phyloP scores from a whole-genome alignment of 163 green algal genomes.

The Coccomyxa subellipsoidea region DNA sequence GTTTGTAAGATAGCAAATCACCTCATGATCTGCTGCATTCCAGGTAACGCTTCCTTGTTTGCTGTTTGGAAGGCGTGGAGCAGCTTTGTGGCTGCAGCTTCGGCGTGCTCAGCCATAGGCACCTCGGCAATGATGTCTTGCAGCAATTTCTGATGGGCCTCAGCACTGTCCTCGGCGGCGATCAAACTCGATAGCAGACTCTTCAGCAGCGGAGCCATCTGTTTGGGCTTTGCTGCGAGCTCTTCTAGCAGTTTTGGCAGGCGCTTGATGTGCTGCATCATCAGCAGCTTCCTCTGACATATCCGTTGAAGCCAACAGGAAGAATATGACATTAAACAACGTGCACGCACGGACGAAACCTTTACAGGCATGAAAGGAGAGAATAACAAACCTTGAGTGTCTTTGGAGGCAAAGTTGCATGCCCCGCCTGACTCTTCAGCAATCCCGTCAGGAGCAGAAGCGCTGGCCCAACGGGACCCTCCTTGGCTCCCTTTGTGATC shows the following conservation, averaged over 20 bases:
- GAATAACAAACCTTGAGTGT: neutral
- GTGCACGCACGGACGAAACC: too few species aligned
- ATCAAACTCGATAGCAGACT: neutral
- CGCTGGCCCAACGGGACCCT: neutral
- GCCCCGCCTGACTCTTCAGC: neutral
- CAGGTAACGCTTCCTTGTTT: neutral
- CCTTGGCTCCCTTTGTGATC: slow-evolving; percentile 4
- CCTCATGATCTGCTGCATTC: neutral
- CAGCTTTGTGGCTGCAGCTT: slow-evolving; percentile 4
- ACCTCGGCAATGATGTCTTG: slow-evolving; percentile 7
- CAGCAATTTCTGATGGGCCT: neutral
- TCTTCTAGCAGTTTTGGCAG: neutral
- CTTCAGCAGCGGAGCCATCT: neutral
- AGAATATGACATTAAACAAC: too few species aligned
- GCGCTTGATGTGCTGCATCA: neutral
- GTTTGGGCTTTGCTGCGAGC: neutral
- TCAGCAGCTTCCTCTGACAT: neutral
- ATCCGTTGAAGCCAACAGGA: too few species aligned
- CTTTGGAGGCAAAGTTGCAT: neutral
- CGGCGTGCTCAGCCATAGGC: slow-evolving; percentile 9
- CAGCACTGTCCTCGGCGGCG: neutral
- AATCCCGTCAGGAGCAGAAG: neutral
- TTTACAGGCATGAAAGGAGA: neutral
- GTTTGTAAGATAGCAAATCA: too few species aligned
- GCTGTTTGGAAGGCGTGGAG: neutral